Evolutionary conservation across 2,329 filamentous ascomycete species (phyloP), one percentile per base, ranked within the genome.

Genomic region (Ophiosphaerella narmari): DNA sequence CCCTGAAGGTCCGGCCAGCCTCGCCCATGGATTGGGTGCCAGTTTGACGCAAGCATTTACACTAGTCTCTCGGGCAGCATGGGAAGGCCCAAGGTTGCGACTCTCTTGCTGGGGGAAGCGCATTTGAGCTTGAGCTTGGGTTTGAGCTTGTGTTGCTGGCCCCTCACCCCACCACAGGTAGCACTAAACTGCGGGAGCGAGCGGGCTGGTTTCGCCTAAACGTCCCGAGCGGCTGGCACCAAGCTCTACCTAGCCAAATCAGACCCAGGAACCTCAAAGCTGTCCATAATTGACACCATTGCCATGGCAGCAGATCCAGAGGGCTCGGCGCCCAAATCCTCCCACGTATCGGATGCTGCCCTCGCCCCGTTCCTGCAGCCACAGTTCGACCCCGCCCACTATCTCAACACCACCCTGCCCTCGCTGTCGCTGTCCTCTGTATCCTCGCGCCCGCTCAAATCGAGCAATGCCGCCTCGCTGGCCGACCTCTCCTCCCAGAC

Each of bases 301-400:
- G 63, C 67, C 12, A 59, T 66, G 7, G 54, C 65, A 38, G 57
- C 59, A 18, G 50, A 56, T 16, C 57, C 43, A 33, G 45, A 54
- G 4, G 43, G 55, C 11, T 55, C 26, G 26, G 26, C 26, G 26
- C 26, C 68, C 16, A 66, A 50, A 39, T 72, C 70, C 3, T 52
- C 79, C 46, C 85, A 92, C 71, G 81, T 90, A 33, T 77, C 87
- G 54, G 91, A 95, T 67, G 82, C 86, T 11, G 84, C 85, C 46
- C 81, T 95, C 3, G 83, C 84, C 48, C 86, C 88, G 47, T 97
- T 97, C 72, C 80, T 93, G 33, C 80, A 85, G 42, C 80, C 87
- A 5, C 78, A 82, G 38, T 97, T 97, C 74, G 90, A 96, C 71
- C 83, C 92, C 4, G 88, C 88, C 57, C 85, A 89, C 40, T 96